phyloP scores from a whole-genome alignment of 352 stramenopile genomes.

The Phytophthora sansomeana region DNA sequence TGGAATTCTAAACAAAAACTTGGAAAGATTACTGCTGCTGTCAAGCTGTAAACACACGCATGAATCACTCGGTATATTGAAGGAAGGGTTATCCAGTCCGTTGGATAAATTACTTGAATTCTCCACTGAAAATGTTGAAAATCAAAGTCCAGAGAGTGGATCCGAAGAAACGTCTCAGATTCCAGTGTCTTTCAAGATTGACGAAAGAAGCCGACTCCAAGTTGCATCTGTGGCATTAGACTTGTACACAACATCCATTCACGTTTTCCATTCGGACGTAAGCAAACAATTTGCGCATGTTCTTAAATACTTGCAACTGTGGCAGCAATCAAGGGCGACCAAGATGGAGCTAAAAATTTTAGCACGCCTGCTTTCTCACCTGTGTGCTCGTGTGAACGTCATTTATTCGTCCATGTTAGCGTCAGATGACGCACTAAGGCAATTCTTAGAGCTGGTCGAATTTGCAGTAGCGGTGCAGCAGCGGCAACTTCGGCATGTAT shows the following conservation, averaged over 20 bases:
- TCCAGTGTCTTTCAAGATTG: constrained; percentile 6
- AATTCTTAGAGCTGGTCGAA: constrained; percentile 46
- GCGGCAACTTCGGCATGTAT: constrained; percentile 25
- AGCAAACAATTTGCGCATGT: constrained; percentile 52
- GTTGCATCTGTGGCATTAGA: constrained; percentile 52
- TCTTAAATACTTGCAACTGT: constrained; percentile 51
- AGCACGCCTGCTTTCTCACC: constrained; percentile 44
- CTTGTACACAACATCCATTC: constrained; percentile 61
- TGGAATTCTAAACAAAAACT: constrained; percentile 51
- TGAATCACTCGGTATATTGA: constrained; percentile 33
- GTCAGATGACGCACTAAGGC: constrained; percentile 37
- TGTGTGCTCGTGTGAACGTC: constrained; percentile 43
- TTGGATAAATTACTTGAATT: constrained; percentile 49
- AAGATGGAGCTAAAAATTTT: constrained; percentile 59
- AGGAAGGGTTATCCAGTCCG: constrained; percentile 30
- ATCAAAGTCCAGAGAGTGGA: neutral
- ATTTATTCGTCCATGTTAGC: constrained; percentile 42
- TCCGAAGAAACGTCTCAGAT: neutral
- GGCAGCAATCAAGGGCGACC: constrained; percentile 38
- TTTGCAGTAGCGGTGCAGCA: constrained; percentile 48
- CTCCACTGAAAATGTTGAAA: constrained; percentile 12
- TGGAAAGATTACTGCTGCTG: constrained; percentile 40
- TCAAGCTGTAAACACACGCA: constrained; percentile 14
- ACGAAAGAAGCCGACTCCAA: constrained; percentile 24
- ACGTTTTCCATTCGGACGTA: constrained; percentile 58